Percentiles rank a stretch among this genome's conserved stretches.
phyloP scores from a whole-genome alignment of 1,284 basidiomycete genomes.

The Ceratorhiza oryzae-sativae region DNA sequence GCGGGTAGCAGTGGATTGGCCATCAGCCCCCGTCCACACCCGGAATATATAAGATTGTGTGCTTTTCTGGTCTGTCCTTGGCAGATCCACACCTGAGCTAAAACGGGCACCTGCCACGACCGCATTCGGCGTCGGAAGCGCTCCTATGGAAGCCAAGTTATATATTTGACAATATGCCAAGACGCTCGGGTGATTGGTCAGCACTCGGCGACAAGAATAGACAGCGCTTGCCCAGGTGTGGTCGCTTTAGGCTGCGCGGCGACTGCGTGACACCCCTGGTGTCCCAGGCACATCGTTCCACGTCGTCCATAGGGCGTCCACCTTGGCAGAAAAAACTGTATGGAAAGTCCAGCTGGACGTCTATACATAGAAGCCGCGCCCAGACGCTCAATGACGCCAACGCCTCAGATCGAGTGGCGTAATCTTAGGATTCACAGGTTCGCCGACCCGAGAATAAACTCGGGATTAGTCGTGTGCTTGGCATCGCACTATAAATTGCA shows the following conservation, averaged over 20 bases:
- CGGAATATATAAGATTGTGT: slow-evolving; percentile 1
- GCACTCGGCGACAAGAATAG: slow-evolving; percentile 14
- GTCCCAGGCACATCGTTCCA: no score
- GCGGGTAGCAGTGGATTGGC: background rate
- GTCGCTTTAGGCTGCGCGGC: background rate
- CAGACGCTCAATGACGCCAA: background rate
- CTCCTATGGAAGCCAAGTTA: background rate
- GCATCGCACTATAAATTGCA: slow-evolving; percentile 4
- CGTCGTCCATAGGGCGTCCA: no score
- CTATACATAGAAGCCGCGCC: slow-evolving; percentile 3
- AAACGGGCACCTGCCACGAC: slow-evolving; percentile 1
- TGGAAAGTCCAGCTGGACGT: background rate
- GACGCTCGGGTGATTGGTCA: background rate
- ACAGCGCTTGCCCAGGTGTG: background rate
- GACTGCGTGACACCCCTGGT: no score
- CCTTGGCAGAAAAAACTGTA: no score
- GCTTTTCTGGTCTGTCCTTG: slow-evolving; percentile 30
- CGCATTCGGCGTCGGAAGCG: no score
- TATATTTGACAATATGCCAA: slow-evolving; percentile 27
- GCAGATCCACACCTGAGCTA: slow-evolving; percentile 19
- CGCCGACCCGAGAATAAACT: slow-evolving; percentile 1
- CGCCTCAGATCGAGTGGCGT: no score
- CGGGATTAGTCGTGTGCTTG: background rate
- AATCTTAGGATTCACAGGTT: slow-evolving; percentile 1
- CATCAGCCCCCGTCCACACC: no score